Evolutionary conservation across 1,139 yeast species (phyloP).

Genomic region (Suzukiozyma palmioleophila): DNA sequence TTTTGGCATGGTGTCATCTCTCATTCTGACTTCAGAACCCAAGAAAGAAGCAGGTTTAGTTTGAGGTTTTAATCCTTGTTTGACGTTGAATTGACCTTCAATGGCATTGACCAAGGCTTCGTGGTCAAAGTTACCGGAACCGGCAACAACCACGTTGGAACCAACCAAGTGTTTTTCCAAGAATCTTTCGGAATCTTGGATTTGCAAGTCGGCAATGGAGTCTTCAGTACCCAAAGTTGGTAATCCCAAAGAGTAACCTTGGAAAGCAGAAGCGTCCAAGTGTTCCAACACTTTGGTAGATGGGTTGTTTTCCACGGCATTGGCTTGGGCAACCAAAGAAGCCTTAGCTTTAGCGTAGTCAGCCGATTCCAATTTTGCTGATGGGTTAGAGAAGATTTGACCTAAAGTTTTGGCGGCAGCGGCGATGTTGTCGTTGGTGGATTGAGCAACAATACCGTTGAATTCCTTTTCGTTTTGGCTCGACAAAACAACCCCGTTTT

Average conservation of each 20-base stretch:
- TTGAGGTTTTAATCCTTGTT: constrained; percentile 54
- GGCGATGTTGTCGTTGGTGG: constrained; percentile 39
- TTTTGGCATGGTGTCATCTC: constrained; percentile 81
- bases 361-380: constrained; percentile 26
- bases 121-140: constrained; percentile 69
- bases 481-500: constrained; percentile 44
- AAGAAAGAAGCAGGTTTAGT: constrained; percentile 56
- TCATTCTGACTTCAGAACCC: constrained; percentile 81
- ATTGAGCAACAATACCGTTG: constrained; percentile 50
- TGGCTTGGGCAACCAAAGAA: constrained; percentile 36
- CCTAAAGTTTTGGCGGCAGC: constrained; percentile 41
- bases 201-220: constrained; percentile 52
- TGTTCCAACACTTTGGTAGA: constrained; percentile 59
- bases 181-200: constrained; percentile 55
- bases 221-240: constrained; percentile 73
- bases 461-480: constrained; percentile 47
- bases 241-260: constrained; percentile 72
- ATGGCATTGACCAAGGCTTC: constrained; percentile 63
- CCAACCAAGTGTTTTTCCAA: constrained; percentile 54
- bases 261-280: constrained; percentile 77
- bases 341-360: constrained; percentile 33
- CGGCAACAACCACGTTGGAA: constrained; percentile 65
- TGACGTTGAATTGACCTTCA: constrained; percentile 44
- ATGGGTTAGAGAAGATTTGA: constrained; percentile 32
- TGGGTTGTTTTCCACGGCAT: constrained; percentile 43